Conservation (phyloP, 2,329 filamentous ascomycete genomes). For the Cytospora paraplurivora region DNA sequence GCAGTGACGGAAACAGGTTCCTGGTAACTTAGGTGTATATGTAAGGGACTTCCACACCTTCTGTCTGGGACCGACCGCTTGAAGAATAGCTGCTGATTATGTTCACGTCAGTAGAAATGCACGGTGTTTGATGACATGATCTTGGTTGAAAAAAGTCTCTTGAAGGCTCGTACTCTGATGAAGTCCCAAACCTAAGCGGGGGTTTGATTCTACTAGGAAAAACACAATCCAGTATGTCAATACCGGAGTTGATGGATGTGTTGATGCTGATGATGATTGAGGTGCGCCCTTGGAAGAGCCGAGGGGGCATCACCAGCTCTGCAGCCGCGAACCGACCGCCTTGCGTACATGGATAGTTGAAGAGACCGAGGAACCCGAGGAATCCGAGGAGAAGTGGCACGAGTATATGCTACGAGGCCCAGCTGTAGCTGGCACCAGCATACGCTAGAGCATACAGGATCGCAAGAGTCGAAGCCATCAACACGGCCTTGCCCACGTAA, state of each 20-base stretch:
- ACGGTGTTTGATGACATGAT: too few relatives aligned
- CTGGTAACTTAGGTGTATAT: too few relatives aligned
- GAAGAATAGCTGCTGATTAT: constrained; percentile 5
- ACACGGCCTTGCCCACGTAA: constrained; percentile 38
- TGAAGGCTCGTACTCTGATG: too few relatives aligned
- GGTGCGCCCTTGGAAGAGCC: constrained; percentile 30
- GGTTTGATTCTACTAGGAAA: too few relatives aligned
- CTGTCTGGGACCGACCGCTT: too few relatives aligned
- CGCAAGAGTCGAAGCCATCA: constrained; percentile 35
- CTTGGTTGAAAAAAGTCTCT: too few relatives aligned
- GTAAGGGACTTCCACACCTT: too few relatives aligned
- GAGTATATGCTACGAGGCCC: constrained; percentile 41
- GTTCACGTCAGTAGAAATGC: too few relatives aligned
- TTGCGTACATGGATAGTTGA: constrained; percentile 22
- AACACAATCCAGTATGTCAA: constrained; percentile 25
- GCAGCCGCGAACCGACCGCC: not conserved
- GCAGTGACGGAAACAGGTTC: too few relatives aligned
- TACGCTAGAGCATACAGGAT: constrained; percentile 46
- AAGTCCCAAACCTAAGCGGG: too few relatives aligned
- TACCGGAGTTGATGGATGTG: constrained; percentile 24
- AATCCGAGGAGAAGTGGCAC: constrained; percentile 45
- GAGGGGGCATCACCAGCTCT: constrained; percentile 31
- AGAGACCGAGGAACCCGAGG: constrained; percentile 34
- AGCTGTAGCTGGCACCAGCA: constrained; percentile 43
- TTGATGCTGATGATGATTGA: constrained; percentile 16